phyloP scores from a whole-genome alignment of 225 moss, liverwort and hornwort species.

The Bryoerythrophyllum caledonicum region DNA sequence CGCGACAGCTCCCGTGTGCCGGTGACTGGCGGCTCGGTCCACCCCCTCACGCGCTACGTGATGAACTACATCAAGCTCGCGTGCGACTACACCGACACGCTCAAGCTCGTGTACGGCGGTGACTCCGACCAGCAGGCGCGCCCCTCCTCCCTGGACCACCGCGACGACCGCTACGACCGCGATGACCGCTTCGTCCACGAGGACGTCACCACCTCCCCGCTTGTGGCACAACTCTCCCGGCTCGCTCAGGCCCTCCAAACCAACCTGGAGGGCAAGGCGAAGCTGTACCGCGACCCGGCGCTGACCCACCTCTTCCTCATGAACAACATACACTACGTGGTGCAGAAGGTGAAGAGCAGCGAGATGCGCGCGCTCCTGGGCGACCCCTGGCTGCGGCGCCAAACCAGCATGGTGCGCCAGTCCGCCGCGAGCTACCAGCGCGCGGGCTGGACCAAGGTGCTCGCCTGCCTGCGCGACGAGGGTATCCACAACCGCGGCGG shows the following conservation, averaged over 20 bases:
- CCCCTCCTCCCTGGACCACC: not conserved
- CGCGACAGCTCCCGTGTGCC: slow-evolving; percentile 69
- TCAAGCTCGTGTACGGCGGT: slow-evolving; percentile 68
- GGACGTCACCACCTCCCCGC: slow-evolving; percentile 46
- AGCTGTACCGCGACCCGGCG: slow-evolving; percentile 84
- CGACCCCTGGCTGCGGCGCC: slow-evolving; percentile 78
- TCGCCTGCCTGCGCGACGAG: slow-evolving; percentile 76
- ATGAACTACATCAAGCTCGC: slow-evolving; percentile 96
- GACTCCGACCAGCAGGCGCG: slow-evolving; percentile 22
- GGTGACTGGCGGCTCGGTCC: slow-evolving; percentile 80
- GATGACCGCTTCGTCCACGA: slow-evolving; percentile 45
- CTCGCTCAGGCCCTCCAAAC: slow-evolving; percentile 66
- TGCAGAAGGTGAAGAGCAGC: slow-evolving; percentile 82
- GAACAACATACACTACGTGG: slow-evolving; percentile 98
- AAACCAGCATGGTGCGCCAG: slow-evolving; percentile 73
- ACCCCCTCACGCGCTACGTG: slow-evolving; percentile 89
- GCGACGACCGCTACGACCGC: slow-evolving; percentile 39
- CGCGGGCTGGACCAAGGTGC: slow-evolving; percentile 76
- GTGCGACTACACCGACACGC: slow-evolving; percentile 81
- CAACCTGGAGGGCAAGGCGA: slow-evolving; percentile 86
- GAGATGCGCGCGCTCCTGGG: slow-evolving; percentile 74
- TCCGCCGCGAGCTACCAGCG: slow-evolving; percentile 83
- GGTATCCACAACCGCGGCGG: slow-evolving; percentile 70
- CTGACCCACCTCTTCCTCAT: slow-evolving; percentile 85
- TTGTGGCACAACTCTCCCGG: slow-evolving; percentile 72